phyloP scores from a whole-genome alignment of 345 rosid species.

The Eucalyptus albens region DNA sequence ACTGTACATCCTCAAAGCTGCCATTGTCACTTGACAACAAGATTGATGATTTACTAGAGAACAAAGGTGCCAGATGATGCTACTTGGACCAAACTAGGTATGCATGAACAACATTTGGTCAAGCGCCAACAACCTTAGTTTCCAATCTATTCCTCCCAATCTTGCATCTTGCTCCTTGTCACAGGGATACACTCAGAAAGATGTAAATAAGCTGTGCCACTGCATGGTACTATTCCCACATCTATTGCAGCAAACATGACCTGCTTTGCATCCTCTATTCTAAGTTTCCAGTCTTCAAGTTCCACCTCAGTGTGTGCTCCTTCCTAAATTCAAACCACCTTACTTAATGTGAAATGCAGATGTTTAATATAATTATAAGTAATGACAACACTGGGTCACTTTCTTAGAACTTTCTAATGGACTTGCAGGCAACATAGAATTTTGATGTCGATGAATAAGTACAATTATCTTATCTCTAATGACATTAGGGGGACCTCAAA shows the following conservation, averaged over 20 bases:
- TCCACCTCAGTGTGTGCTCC: too few relatives aligned
- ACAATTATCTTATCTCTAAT: not conserved
- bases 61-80: not conserved
- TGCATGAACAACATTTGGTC: not conserved
- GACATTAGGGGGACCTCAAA: not conserved
- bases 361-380: too few relatives aligned
- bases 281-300: too few relatives aligned
- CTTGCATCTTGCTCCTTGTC: constrained; percentile 40
- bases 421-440: not conserved
- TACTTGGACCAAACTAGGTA: not conserved
- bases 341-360: not conserved
- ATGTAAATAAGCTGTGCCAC: constrained; percentile 72
- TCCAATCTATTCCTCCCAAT: constrained; percentile 48
- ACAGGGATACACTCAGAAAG: constrained; percentile 32
- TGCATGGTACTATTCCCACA: constrained; percentile 81
- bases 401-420: not conserved
- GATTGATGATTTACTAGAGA: too few relatives aligned
- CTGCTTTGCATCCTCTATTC: too few relatives aligned
- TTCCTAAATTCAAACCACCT: not conserved
- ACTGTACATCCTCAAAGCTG: too few relatives aligned
- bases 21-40: too few relatives aligned
- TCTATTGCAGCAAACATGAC: constrained; percentile 73
- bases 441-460: not conserved
- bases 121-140: not conserved
- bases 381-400: not conserved